Evolutionary conservation across 345 rosid genomes (phyloP), one percentile per base, ranked within the genome.

Genomic region (Acer yangbiense): DNA sequence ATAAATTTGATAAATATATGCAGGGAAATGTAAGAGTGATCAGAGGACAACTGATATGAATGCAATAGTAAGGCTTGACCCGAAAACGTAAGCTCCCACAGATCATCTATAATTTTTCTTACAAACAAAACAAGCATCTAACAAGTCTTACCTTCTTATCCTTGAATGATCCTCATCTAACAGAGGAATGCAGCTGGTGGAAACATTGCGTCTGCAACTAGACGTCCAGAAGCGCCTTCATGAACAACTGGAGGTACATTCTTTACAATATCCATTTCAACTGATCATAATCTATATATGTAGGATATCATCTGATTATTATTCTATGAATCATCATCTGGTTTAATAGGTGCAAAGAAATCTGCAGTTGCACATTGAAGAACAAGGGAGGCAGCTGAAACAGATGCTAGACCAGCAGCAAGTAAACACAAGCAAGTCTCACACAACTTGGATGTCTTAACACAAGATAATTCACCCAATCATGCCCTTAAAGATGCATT

Each of bases 201-300:
- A 82, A 76, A 72, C 86, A 60, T 62, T 78, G 52, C 75, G 60
- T 21, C 48, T 80, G 66, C 88, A 85, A 48, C 78, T 82, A 18
- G 85, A 80, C 12, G 80, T 85, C 23, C 88, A 80, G 20, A 80
- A 27, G 71, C 73, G 65, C 6, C 69, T 85, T 3, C 77, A 82
- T 62, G 81, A 85, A 70, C 88, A 85, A 75, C 32, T 82, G 65
- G 81, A 85, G 85, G 88, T 82, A 25, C 43, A 7, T 52, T 17
- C n/a, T 64, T 64, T 29, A 23, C 68, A 64, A 25, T 35, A 35
- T 29, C 35, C 41, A 64, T 27, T 64, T 64, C 7, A 25, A 11
- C 3, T 64, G 7, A 13, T 23, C 68, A 64, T 64, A 2, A 64
- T 64, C 18, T 0, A 29, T 12, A 14, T 0, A 29, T 4, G 27